Percentiles rank a stretch among this genome's conserved stretches.
Evolutionary conservation across 176 grass and related monocot species (phyloP).

Genomic region (Oryza brachyantha): DNA sequence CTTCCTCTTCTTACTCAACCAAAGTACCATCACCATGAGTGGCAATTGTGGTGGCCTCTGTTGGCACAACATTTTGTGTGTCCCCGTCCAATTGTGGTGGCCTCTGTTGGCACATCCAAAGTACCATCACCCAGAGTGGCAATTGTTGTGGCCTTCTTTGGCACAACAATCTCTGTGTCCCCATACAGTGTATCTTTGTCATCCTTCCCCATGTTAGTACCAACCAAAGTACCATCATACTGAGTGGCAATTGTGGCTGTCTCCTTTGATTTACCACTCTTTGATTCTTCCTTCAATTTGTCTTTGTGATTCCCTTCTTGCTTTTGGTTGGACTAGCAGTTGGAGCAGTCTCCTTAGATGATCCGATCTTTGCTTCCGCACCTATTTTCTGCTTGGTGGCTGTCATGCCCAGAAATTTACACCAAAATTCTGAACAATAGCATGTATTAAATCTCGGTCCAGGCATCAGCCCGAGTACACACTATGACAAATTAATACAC

Average conservation of each 20-base stretch:
- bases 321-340: not conserved
- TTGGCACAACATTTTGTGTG: not conserved
- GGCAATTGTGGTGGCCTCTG: not conserved
- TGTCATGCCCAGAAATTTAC: too few species aligned
- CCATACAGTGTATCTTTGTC: constrained; percentile 9
- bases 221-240: not conserved
- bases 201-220: constrained; percentile 3
- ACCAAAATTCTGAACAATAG: too few species aligned
- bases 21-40: too few species aligned
- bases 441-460: too few species aligned
- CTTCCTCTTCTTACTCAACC: too few species aligned
- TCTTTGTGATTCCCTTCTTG: constrained; percentile 22
- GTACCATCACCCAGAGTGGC: not conserved
- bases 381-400: not conserved
- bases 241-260: not conserved
- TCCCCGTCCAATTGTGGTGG: not conserved
- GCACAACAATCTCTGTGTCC: not conserved
- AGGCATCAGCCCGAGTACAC: too few species aligned
- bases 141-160: not conserved
- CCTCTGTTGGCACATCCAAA: constrained; percentile 7
- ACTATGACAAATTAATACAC: too few species aligned
- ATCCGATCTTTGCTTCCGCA: not conserved
- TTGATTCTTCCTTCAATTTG: constrained; percentile 12
- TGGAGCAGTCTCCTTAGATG: not conserved
- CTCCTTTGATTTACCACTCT: not conserved